Percentiles rank a stretch among this genome's conserved stretches.
phyloP scores from a whole-genome alignment of 129 eudicot species.

The Helichrysum umbraculigerum region DNA sequence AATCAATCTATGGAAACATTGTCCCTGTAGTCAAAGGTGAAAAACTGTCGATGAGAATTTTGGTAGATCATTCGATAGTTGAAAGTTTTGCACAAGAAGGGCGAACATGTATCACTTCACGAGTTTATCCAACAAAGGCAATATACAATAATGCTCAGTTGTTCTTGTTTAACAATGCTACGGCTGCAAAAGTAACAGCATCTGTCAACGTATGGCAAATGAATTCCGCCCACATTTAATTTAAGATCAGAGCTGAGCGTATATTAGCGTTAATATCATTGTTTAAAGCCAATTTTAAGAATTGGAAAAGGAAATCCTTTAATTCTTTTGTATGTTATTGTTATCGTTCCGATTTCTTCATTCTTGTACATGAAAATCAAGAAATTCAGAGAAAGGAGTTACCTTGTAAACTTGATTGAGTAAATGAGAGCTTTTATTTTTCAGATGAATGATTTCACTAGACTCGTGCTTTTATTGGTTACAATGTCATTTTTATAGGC shows the following conservation, averaged over 20 bases:
- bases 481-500: too few relatives aligned
- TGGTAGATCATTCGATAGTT: slow-evolving; percentile 85
- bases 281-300: background rate
- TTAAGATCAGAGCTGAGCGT: background rate
- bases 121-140: slow-evolving; percentile 74
- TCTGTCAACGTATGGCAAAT: slow-evolving; percentile 73
- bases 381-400: slow-evolving; percentile 12
- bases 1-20: slow-evolving; percentile 61
- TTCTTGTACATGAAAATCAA: slow-evolving; percentile 24
- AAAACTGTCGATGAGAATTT: slow-evolving; percentile 62
- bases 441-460: too few relatives aligned
- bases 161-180: slow-evolving; percentile 77
- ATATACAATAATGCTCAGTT: slow-evolving; percentile 48
- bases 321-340: slow-evolving; percentile 16
- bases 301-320: background rate
- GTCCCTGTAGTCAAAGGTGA: slow-evolving; percentile 81
- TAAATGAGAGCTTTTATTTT: background rate
- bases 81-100: slow-evolving; percentile 90
- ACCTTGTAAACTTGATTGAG: slow-evolving; percentile 13
- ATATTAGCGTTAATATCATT: background rate
- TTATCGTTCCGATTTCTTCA: slow-evolving; percentile 5
- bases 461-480: too few relatives aligned
- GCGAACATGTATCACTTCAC: slow-evolving; percentile 57
- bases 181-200: slow-evolving; percentile 45
- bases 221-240: slow-evolving; percentile 46